phyloP scores from a whole-genome alignment of 495 filamentous ascomycete genomes.

The Geoglossum glabrum region DNA sequence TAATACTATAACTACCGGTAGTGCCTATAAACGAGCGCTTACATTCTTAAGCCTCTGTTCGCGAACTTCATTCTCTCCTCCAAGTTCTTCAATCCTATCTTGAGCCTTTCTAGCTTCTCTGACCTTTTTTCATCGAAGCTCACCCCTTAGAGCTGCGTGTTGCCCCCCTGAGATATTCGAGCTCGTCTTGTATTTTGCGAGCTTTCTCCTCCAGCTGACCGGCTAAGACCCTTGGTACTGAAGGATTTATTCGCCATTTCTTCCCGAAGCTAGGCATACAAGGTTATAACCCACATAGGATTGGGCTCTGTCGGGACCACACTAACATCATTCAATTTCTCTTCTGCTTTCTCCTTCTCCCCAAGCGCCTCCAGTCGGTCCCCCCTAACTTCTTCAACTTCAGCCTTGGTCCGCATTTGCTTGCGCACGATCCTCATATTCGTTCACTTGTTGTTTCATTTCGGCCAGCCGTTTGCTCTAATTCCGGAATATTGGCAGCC shows the following conservation, averaged over 20 bases:
- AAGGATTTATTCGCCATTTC: constrained; percentile 66
- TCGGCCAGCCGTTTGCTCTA: constrained; percentile 18
- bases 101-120: constrained; percentile 20
- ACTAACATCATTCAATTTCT: constrained; percentile 8
- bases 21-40: constrained; percentile 6
- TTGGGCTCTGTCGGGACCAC: background rate
- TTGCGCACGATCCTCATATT: constrained; percentile 4
- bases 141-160: constrained; percentile 27
- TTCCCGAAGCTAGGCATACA: constrained; percentile 35
- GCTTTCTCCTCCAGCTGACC: constrained; percentile 60
- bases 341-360: constrained; percentile 2
- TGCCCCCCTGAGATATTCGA: constrained; percentile 39
- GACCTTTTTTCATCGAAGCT: constrained; percentile 30
- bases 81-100: constrained; percentile 22
- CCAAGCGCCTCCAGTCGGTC: background rate
- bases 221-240: constrained; percentile 50
- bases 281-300: background rate
- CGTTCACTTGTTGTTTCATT: constrained; percentile 28
- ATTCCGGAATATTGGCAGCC: constrained; percentile 29
- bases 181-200: constrained; percentile 40
- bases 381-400: constrained; percentile 24
- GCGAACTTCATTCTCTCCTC: constrained; percentile 22
- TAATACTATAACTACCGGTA: background rate
- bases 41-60: constrained; percentile 17
- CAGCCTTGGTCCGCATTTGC: constrained; percentile 12